Base-by-base conservation (phyloP, 2,329 filamentous ascomycete species). In the Penicillium sp. region DNA sequence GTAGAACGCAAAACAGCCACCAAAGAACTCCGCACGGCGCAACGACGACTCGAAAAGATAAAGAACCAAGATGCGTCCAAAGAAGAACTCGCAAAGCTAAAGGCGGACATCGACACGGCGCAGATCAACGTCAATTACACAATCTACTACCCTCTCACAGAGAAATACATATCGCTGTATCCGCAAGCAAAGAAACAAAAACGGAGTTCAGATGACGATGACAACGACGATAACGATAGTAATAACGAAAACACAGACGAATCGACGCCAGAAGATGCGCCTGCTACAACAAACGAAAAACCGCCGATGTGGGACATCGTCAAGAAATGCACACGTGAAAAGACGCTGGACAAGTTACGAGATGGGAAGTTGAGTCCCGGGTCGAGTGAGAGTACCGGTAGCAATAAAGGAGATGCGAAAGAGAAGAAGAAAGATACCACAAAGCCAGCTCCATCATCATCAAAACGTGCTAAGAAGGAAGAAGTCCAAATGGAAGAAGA, bases 81-180 rank as follows among this genome's bases (percentile, higher is more conserved):
- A 35, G n/a, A 16, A 47, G 33, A 66, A 63, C 51, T 62, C 63
- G 55, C 71, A 60, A n/a, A 61, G 49, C 42, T 74, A 47, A 69
- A 65, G 59, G 59, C 62, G 45, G 70, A 71, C 52, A 70, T 82
- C 23, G 78, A 82, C 62, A 68, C 68, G 28, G 77, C 79, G 7
- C 78, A 81, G 53, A 78, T 85, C 21, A 83, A 86, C 65, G 67
- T 86, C 60, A 84, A 84, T 64, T 87, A 87, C 66, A 80, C 84
- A 7, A 76, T 82, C 40, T 86, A 84, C 66, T 84, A 80, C 60
- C 84, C 84, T 14, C 74, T 86, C 21, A 77, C 79, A 55, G 76
- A 81, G 64, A 80, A 83, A 58, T 87, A 87, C 68, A 75, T 82
- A 12, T 79, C 81, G 20, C 68, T 87, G 2, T 87, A 80, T 60